Base-by-base conservation (phyloP, 176 grass and related monocot genomes). In the Aegilops speltoides region DNA sequence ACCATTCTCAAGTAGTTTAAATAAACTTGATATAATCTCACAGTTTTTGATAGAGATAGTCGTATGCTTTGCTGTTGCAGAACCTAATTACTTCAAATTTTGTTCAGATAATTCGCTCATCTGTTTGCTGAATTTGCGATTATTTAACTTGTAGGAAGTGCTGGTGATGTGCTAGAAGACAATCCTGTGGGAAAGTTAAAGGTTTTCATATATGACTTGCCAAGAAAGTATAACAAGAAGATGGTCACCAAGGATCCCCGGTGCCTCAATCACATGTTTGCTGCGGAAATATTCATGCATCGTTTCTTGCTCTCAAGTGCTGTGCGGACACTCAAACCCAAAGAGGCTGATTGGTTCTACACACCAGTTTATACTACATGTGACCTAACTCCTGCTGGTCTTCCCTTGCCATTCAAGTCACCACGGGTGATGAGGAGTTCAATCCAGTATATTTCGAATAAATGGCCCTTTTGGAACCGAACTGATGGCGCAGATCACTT, bases 331-430 rank as follows among this genome's bases (percentile, higher is more conserved):
- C 83, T 95, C 54, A 95, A 98, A 63, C 91, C 95, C 15, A 94
- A 98, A 80, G 95, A 98, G 68, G 95, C 95, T 40, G 95, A 98
- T 64, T 98, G 95, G 95, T 98, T 98, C 84, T 98, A 98, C 50
- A 89, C 91, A 20, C 95, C 95, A 22, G 95, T 98, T 85, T 95
- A 98, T 77, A 90, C 93, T 56, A 98, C 95, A 22, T 98, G 95
- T 79, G 93, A 98, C 34, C 66, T 98, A 38, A 98, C 95, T 77
- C 89, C 84, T 19, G 90, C 89, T 86, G 95, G 95, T 12, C 89
- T 95, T 20, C 95, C 95, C 33, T 89, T 98, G 40, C 95, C 95
- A 5, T 98, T 95, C 79, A 98, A 98, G 72, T 95, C 93, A 8
- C 95, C 95, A 36, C 82, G 95, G 73, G 94, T 98, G 81, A 98